Evolutionary conservation across 2,329 filamentous ascomycete species (phyloP).

Genomic region (Ophidiomyces ophidiicola): DNA sequence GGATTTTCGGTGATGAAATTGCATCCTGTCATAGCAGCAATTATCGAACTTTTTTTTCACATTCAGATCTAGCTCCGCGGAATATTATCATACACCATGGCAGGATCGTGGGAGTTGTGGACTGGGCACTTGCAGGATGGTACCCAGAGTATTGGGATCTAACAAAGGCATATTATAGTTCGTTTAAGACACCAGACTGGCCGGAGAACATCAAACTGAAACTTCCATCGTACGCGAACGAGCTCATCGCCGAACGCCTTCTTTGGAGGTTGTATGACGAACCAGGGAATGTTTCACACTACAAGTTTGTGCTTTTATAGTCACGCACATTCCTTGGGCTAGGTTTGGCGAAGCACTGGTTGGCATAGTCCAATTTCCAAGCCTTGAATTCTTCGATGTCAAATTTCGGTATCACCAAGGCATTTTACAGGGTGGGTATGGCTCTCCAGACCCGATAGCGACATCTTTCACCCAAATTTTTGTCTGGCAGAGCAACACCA

Average conservation of each 20-base stretch:
- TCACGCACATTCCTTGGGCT: conserved; percentile 10
- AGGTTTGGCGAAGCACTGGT: conserved; percentile 8
- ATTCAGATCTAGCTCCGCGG: conserved; percentile 19
- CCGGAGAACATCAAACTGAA: conserved; percentile 11
- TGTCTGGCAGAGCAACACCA: conserved; percentile 8
- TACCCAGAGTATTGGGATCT: conserved; percentile 19
- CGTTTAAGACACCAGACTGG: conserved; percentile 13
- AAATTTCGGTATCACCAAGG: conserved; percentile 10
- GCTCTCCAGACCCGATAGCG: conserved; percentile 11
- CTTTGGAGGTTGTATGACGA: conserved; percentile 15
- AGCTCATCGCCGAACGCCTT: conserved; percentile 13
- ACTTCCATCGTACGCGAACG: conserved; percentile 14
- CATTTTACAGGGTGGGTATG: conserved; percentile 9
- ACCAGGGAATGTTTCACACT: conserved; percentile 13
- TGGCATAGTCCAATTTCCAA: conserved; percentile 12
- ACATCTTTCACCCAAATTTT: conserved; percentile 9
- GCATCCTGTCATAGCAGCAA: conserved; percentile 12
- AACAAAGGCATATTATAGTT: conserved; percentile 15
- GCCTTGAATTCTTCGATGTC: conserved; percentile 10
- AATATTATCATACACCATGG: conserved; percentile 19
- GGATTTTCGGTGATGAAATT: conserved; percentile 13
- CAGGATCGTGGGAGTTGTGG: conserved; percentile 18
- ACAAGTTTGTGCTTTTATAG: conserved; percentile 10
- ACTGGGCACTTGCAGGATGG: conserved; percentile 21
- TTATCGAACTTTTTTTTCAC: conserved; percentile 17